phyloP scores from a whole-genome alignment of 768 basidiomycete species.

The Hortiboletus flavorubellus region DNA sequence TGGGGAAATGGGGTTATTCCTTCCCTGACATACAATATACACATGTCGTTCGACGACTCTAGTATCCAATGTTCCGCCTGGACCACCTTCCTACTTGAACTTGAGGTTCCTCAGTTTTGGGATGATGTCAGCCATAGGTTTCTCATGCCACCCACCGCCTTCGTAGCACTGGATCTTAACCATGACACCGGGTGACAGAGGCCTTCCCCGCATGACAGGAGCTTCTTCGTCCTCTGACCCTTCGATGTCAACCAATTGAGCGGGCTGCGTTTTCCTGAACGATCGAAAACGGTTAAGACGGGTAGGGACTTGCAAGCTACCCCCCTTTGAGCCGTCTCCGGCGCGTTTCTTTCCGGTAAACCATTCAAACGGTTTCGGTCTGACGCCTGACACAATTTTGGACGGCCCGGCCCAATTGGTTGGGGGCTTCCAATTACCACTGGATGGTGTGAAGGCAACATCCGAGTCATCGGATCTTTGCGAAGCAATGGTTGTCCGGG shows the following conservation, averaged over 20 bases:
- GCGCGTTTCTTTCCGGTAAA: not conserved
- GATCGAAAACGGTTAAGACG: not conserved
- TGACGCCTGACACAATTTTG: not conserved
- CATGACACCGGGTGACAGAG: not conserved
- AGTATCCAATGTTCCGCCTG: not conserved
- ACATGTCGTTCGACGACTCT: not conserved
- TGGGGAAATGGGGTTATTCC: not conserved
- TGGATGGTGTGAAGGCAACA: not conserved
- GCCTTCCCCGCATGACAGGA: not conserved
- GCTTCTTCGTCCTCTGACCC: not conserved
- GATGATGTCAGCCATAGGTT: constrained; percentile 27
- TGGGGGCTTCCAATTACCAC: constrained; percentile 22
- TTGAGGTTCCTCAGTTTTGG: constrained; percentile 28
- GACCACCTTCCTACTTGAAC: constrained; percentile 6
- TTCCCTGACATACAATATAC: not conserved
- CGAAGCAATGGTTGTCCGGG: not conserved
- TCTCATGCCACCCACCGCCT: constrained; percentile 21
- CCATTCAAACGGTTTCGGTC: not conserved
- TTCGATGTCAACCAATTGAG: not conserved
- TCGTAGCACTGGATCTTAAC: constrained; percentile 17
- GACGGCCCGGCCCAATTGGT: constrained; percentile 24
- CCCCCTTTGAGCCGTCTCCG: not conserved
- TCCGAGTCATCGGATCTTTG: not conserved
- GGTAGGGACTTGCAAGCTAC: not conserved
- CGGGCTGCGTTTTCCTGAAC: not conserved